Conservation (phyloP, 768 basidiomycete genomes). For the Psilocybe cyanescens region DNA sequence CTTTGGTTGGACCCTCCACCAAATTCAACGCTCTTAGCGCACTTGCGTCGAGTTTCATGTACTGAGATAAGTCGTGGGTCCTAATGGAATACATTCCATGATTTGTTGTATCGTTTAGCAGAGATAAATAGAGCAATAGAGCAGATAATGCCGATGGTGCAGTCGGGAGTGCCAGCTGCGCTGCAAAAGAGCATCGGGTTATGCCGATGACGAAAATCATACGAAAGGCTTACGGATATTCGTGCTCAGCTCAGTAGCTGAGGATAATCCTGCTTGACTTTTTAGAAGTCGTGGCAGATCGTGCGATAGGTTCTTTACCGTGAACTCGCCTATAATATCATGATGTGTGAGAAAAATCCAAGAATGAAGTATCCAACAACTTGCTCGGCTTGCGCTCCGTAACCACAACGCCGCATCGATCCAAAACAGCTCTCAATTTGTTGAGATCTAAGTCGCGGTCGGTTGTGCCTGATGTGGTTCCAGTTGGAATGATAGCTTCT, state of each 20-base stretch:
- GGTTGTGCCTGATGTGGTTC: slow-evolving; percentile 71
- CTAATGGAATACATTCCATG: slow-evolving; percentile 79
- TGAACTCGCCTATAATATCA: slow-evolving; percentile 73
- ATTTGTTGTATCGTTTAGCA: slow-evolving; percentile 78
- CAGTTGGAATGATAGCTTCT: slow-evolving; percentile 84
- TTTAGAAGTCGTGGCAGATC: slow-evolving; percentile 77
- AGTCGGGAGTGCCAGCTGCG: slow-evolving; percentile 74
- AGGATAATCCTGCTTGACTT: slow-evolving; percentile 37
- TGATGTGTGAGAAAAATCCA: slow-evolving; percentile 3
- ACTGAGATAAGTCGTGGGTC: slow-evolving; percentile 91
- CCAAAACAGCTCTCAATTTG: slow-evolving; percentile 85
- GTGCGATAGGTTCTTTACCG: slow-evolving; percentile 75
- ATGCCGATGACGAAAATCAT: neutral
- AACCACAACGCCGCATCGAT: slow-evolving; percentile 88
- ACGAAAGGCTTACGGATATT: slow-evolving; percentile 52
- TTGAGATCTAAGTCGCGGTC: slow-evolving; percentile 88
- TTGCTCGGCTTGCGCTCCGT: slow-evolving; percentile 88
- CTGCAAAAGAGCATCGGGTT: slow-evolving; percentile 38
- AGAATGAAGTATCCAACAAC: slow-evolving; percentile 23
- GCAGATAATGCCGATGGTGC: slow-evolving; percentile 86
- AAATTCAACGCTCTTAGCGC: slow-evolving; percentile 90
- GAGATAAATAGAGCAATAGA: slow-evolving; percentile 78
- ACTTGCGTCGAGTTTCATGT: slow-evolving; percentile 95
- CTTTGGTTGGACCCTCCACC: slow-evolving; percentile 69
- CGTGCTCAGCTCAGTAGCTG: slow-evolving; percentile 53